These are phyloP conservation scores for Trametes polyzona DNA, from an alignment of 1,284 basidiomycete species.

Conservation along the genomic window DNA sequence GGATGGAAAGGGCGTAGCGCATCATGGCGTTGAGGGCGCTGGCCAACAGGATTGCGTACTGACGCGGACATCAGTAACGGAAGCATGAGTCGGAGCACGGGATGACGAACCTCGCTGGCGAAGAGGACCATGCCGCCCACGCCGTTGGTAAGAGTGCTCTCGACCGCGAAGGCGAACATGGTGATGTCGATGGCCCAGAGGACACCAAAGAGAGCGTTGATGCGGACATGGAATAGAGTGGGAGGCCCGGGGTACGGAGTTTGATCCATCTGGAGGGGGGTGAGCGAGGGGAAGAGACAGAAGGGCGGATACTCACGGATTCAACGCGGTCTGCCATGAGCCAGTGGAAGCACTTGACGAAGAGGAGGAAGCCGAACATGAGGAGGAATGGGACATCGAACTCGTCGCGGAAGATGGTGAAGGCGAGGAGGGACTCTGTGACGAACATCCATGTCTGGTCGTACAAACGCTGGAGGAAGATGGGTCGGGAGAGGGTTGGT, in stretches of 20 bases:
- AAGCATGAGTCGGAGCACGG: not conserved
- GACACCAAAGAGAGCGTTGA: conserved; percentile 71
- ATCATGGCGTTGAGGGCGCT: conserved; percentile 78
- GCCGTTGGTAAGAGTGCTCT: conserved; percentile 78
- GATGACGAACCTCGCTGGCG: conserved; percentile 80
- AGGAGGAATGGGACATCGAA: conserved; percentile 91
- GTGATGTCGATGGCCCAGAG: conserved; percentile 74
- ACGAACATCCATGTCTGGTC: conserved; percentile 98
- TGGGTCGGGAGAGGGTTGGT: not conserved
- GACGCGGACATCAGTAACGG: not conserved
- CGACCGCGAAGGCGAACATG: conserved; percentile 78
- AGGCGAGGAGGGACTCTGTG: conserved; percentile 93
- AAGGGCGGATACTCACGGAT: conserved; percentile 66
- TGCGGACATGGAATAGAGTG: conserved; percentile 82
- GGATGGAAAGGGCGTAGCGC: conserved; percentile 85
- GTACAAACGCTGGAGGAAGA: conserved; percentile 75
- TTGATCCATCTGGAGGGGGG: conserved; percentile 86
- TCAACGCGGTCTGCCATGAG: conserved; percentile 93
- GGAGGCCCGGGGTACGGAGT: conserved; percentile 86
- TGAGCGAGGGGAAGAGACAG: not conserved
- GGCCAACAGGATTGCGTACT: conserved; percentile 92
- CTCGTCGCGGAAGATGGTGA: conserved; percentile 96
- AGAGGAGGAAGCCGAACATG: conserved; percentile 91
- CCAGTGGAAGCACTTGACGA: conserved; percentile 99
- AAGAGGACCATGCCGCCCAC: conserved; percentile 93